These are phyloP conservation scores for Cryptococcus amylolentus DNA, from an alignment of 1,284 basidiomycete species.

Conservation along the genomic window DNA sequence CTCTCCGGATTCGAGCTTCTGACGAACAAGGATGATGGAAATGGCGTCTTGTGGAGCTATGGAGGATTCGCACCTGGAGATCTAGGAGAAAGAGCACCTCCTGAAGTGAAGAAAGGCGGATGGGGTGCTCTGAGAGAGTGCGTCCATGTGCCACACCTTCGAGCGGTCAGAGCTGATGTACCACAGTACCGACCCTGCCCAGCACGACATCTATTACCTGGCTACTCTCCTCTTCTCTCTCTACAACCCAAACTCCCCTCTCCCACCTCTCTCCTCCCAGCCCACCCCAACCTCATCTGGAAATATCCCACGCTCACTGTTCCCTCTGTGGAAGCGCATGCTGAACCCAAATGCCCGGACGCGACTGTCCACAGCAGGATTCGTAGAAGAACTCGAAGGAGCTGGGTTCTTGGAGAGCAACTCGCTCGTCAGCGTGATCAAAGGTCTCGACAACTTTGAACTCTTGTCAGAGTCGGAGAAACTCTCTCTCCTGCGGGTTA, in stretches of 20 bases:
- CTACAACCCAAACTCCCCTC: conserved; percentile 75
- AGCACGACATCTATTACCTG: conserved; percentile 78
- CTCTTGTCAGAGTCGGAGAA: conserved; percentile 81
- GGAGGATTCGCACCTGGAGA: conserved; percentile 64
- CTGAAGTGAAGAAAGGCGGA: conserved; percentile 87
- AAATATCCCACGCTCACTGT: conserved; percentile 70
- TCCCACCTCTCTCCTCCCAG: conserved; percentile 62
- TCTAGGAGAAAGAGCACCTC: conserved; percentile 60
- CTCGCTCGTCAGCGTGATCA: conserved; percentile 76
- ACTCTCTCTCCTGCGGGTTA: conserved; percentile 65
- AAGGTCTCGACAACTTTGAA: conserved; percentile 81
- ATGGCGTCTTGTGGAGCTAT: conserved; percentile 58
- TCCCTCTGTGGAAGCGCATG: conserved; percentile 78
- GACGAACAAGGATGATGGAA: conserved; percentile 51
- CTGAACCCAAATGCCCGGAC: conserved; percentile 81
- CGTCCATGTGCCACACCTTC: conserved; percentile 24
- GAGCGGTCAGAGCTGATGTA: not conserved
- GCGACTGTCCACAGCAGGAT: conserved; percentile 69
- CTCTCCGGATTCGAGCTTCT: conserved; percentile 90
- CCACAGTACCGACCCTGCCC: conserved; percentile 63
- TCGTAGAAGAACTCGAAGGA: conserved; percentile 70
- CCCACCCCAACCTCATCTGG: conserved; percentile 72
- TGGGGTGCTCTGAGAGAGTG: conserved; percentile 82
- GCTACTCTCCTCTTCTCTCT: conserved; percentile 77
- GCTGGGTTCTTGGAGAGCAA: conserved; percentile 83